phyloP scores from a whole-genome alignment of 345 rosid genomes.

The Ceriops decandra region DNA sequence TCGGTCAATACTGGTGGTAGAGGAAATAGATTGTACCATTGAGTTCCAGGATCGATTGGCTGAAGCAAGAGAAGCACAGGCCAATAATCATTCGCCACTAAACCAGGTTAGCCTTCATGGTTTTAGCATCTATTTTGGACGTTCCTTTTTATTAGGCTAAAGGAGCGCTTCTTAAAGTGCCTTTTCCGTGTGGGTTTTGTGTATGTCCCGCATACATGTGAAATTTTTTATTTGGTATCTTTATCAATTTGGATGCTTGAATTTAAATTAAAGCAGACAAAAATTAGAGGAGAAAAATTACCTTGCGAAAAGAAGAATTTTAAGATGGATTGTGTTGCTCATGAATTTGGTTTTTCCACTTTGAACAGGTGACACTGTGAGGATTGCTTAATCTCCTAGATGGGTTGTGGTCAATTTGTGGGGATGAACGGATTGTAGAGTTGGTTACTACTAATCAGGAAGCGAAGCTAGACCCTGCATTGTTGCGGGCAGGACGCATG shows the following conservation, averaged over 20 bases:
- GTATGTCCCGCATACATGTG: no score
- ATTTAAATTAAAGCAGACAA: no score
- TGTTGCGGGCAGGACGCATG: slow-evolving; percentile 53
- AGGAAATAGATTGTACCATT: slow-evolving; percentile 60
- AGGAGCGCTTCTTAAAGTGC: slow-evolving; percentile 6
- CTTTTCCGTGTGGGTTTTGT: no score
- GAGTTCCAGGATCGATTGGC: slow-evolving; percentile 42
- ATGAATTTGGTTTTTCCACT: background rate
- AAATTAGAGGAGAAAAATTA: no score
- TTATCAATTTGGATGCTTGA: no score
- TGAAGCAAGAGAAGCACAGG: slow-evolving; percentile 9
- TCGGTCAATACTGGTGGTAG: slow-evolving; percentile 62
- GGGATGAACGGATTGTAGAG: slow-evolving; percentile 41
- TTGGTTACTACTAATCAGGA: slow-evolving; percentile 43
- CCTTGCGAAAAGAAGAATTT: background rate
- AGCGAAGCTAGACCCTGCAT: slow-evolving; percentile 38
- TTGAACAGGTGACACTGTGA: slow-evolving; percentile 36
- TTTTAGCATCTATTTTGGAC: background rate
- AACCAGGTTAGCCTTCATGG: slow-evolving; percentile 18
- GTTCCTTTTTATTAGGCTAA: background rate
- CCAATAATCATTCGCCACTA: background rate
- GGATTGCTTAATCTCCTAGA: slow-evolving; percentile 43
- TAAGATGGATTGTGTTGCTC: background rate
- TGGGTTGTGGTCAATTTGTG: slow-evolving; percentile 47
- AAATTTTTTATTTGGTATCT: no score